Evolutionary conservation across 495 filamentous ascomycete species (phyloP).

Genomic region (Ascodesmis nigricans): DNA sequence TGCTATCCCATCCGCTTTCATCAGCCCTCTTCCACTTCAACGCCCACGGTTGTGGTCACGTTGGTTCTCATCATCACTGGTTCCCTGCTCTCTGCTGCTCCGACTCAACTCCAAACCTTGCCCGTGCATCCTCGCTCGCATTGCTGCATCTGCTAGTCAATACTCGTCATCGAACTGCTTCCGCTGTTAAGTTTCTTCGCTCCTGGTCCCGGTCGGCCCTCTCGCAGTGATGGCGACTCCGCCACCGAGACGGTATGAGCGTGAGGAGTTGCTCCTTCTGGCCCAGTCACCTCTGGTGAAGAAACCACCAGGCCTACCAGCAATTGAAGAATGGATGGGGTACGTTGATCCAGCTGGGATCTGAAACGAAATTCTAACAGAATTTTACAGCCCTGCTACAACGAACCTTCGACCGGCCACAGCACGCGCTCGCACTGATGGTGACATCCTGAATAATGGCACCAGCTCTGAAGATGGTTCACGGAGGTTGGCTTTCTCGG

Average conservation of each 20-base stretch:
- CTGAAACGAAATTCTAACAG: neutral
- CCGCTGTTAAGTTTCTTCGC: too few relatives aligned
- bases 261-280: conserved; percentile 55
- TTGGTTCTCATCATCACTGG: too few relatives aligned
- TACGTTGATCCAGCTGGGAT: conserved; percentile 35
- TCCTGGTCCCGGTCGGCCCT: conserved; percentile 3
- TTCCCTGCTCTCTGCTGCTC: too few relatives aligned
- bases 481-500: conserved; percentile 8
- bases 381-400: neutral
- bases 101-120: too few relatives aligned
- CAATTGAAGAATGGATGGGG: conserved; percentile 98
- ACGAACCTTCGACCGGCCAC: conserved; percentile 32
- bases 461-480: conserved; percentile 22
- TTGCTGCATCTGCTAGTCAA: too few relatives aligned
- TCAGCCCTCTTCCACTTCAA: too few relatives aligned
- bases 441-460: conserved; percentile 22
- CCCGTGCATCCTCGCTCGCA: too few relatives aligned
- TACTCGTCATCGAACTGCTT: too few relatives aligned
- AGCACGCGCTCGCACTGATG: conserved; percentile 25
- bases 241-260: conserved; percentile 48
- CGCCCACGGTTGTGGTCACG: too few relatives aligned
- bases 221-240: conserved; percentile 15
- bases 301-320: conserved; percentile 61
- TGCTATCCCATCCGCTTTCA: too few relatives aligned
- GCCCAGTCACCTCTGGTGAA: conserved; percentile 63